Conservation (phyloP, 176 grass and related monocot genomes). For the Chloris gayana region DNA sequence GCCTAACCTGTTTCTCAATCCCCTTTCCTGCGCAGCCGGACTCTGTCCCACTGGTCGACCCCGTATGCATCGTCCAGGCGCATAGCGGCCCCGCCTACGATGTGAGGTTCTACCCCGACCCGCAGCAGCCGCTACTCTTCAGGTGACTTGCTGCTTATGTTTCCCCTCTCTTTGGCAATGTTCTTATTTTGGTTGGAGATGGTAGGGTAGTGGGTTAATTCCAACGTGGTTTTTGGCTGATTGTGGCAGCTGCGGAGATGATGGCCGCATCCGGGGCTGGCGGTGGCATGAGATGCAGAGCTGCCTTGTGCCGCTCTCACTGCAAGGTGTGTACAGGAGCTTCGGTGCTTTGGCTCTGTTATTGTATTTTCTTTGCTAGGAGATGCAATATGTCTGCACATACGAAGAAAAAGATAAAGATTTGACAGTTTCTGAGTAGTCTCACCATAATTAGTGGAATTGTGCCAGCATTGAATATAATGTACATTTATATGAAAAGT, state of each 20-base stretch:
- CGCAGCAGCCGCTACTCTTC: constrained; percentile 59
- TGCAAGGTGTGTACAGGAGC: constrained; percentile 52
- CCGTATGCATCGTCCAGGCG: constrained; percentile 64
- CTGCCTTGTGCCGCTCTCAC: constrained; percentile 51
- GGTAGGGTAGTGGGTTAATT: background rate
- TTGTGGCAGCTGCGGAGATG: constrained; percentile 69
- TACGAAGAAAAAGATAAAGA: background rate
- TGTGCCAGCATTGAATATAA: background rate
- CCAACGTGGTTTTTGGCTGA: background rate
- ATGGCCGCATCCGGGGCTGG: constrained; percentile 79
- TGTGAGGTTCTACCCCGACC: constrained; percentile 67
- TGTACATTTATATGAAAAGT: background rate
- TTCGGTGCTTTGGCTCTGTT: constrained; percentile 15
- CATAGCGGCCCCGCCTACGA: constrained; percentile 83
- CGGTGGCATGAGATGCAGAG: constrained; percentile 73
- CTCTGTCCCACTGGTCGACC: constrained; percentile 38
- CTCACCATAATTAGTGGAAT: background rate
- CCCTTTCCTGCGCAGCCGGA: constrained; percentile 5
- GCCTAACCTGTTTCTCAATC: background rate
- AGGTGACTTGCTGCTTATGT: constrained; percentile 46
- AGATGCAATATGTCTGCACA: background rate
- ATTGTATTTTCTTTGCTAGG: background rate
- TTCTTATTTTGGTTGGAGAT: background rate
- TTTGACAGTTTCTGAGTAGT: background rate
- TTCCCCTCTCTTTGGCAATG: background rate